Evolutionary conservation across 371 early-diverging fungal species (phyloP), one percentile per base, ranked within the genome.

Genomic region (Dipsacomyces acuminosporus): DNA sequence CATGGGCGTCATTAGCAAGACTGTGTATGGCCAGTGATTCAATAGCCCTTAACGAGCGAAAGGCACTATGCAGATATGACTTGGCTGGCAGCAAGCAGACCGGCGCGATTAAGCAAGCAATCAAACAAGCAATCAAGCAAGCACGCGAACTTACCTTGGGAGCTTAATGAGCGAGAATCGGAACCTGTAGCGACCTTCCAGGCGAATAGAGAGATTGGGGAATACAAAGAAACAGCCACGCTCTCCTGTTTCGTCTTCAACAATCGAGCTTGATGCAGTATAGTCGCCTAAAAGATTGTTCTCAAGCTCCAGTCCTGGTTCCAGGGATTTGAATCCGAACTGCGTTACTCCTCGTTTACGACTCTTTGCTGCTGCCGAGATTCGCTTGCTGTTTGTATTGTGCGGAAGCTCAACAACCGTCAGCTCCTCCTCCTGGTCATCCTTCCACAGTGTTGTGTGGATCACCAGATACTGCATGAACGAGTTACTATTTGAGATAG

Each of bases 141-240:
- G n/a, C n/a, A n/a, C n/a, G n/a, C n/a, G n/a, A 48, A 53, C 54
- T 58, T 47, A 79, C 78, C 64, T 70, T 53, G 75, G 76, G 45
- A 83, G 65, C n/a, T 79, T 76, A 62, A 83, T 66, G 24, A 88
- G 62, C 22, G 82, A 77, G 52, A 94, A 94, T 53, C 83, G 85
- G 44, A 95, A 73, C 0, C 87, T 81, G 60, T 91, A 95, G 14
- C 78, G 71, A 0, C 95, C 95, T 50, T 93, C 93, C 38, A 89
- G 87, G 17, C 95, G 78, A 40, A 95, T 89, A 18, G 86, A 84
- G 35, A 95, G 71, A 56, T 93, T 93, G 2, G 93, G 92, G 64
- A 93, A 95, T 33, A 91, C 92, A 74, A 95, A 95, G 60, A 79
- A 67, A 22, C 67, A 67, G 7, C 67, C 67, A 8, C 64, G 53